Conservation (phyloP, 2,329 filamentous ascomycete species). For the Zopfia rhizophila region DNA sequence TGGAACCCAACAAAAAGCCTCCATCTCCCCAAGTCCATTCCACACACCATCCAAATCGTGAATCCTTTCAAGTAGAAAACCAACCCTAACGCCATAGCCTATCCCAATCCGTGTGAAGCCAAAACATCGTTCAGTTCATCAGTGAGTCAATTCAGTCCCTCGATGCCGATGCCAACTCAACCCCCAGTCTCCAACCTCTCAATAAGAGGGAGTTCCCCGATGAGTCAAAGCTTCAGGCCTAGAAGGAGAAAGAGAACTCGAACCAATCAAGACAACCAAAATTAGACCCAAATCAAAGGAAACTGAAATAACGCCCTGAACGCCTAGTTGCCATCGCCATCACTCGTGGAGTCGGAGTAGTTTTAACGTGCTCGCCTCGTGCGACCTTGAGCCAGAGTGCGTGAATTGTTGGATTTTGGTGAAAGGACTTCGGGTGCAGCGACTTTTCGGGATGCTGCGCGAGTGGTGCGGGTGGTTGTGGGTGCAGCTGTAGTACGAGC, state of each 20-base stretch:
- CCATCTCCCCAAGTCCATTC: too few species aligned
- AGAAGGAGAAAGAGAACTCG: neutral
- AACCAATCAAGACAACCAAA: neutral
- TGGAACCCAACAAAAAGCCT: too few species aligned
- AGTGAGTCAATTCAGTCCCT: too few species aligned
- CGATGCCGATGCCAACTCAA: too few species aligned
- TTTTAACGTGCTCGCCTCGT: slow-evolving; percentile 14
- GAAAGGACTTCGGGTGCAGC: slow-evolving; percentile 16
- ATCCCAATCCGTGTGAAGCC: too few species aligned
- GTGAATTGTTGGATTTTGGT: slow-evolving; percentile 19
- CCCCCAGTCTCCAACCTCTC: too few species aligned
- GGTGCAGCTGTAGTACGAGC: slow-evolving; percentile 1
- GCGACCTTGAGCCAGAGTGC: slow-evolving; percentile 7
- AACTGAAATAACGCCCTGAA: too few species aligned
- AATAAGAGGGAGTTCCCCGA: neutral
- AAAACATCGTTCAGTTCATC: too few species aligned
- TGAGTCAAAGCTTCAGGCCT: neutral
- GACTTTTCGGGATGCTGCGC: slow-evolving; percentile 19
- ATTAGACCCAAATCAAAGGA: too few species aligned
- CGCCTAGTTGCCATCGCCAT: neutral
- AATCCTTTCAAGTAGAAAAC: too few species aligned
- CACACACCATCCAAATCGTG: too few species aligned
- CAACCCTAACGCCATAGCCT: too few species aligned
- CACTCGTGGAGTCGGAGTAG: neutral
- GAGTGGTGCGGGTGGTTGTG: slow-evolving; percentile 13